Evolutionary conservation across 768 basidiomycete species (phyloP), one percentile per base, ranked within the genome.

Genomic region (Cyclocybe aegerita): DNA sequence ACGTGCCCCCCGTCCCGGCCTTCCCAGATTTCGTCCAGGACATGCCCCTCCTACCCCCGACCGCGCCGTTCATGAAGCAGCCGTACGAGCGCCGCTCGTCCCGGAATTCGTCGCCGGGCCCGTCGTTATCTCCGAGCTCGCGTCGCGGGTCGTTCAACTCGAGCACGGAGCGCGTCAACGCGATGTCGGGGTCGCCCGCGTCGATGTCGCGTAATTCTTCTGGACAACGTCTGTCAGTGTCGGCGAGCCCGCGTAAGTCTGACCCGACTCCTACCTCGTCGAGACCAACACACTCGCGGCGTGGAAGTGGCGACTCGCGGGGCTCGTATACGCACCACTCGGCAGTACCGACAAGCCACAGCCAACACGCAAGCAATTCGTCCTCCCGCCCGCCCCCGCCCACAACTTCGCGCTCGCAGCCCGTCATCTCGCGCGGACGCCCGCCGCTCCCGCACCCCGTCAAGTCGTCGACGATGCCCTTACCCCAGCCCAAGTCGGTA

Each of bases 11-110:
- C 6, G 64, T 78, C 9, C 73, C 65, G 31, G 64, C 70, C 40
- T 65, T 80, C 44, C 73, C 76, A 7, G 69, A 76, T 36, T 75
- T 72, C 49, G 67, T 75, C 47, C 69, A 82, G 67, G 83, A 88
- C 55, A 80, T 81, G 77, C 85, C 87, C 6, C 70, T 90, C 8
- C 73, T 90, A 30, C 88, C 88, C 8, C 88, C 88, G 4, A 75
- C 82, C 1, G 79, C 88, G 16, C 86, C 88, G 9, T 90, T 89
- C 66, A 88, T 88, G 83, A 76, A 86, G 70, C 80, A 81, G 29
- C 76, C 81, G 50, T 81, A 75, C 49, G 74, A 80, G 30, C 72
- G 76, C 16, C 67, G 64, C 43, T 69, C 70, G 36, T 54, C 52
- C 11, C 60, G 66, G 54, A 57, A 69, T 17, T 64, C 68, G 2